Conservation (phyloP, 2,329 filamentous ascomycete species). For the Alternaria atra region DNA sequence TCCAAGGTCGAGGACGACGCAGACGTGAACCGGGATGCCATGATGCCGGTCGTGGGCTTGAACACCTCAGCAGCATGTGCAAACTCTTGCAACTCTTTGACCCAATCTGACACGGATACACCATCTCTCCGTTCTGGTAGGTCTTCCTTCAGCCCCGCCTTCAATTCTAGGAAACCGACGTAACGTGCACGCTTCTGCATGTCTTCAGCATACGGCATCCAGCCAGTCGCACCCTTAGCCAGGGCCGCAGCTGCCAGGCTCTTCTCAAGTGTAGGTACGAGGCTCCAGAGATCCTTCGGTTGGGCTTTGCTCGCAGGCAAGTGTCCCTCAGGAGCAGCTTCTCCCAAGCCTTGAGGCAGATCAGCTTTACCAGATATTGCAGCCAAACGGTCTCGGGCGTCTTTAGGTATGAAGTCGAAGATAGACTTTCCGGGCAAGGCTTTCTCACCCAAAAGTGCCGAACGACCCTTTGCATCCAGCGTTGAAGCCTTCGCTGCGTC, state of each 20-base stretch:
- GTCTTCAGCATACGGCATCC: constrained; percentile 86
- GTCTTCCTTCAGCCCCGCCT: constrained; percentile 66
- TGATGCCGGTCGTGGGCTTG: constrained; percentile 87
- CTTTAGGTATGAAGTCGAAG: constrained; percentile 87
- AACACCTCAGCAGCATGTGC: constrained; percentile 79
- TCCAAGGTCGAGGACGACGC: constrained; percentile 52
- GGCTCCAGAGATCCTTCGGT: constrained; percentile 61
- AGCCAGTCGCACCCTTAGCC: constrained; percentile 64
- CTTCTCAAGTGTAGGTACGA: constrained; percentile 56
- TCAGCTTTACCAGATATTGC: constrained; percentile 77
- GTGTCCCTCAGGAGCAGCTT: constrained; percentile 72
- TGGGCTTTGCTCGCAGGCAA: constrained; percentile 70
- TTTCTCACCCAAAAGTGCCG: constrained; percentile 80
- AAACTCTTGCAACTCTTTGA: constrained; percentile 82
- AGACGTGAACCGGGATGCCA: constrained; percentile 91
- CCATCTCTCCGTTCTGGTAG: constrained; percentile 65
- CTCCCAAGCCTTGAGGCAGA: constrained; percentile 79
- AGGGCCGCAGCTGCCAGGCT: constrained; percentile 57
- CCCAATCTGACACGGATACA: constrained; percentile 74
- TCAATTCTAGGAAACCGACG: constrained; percentile 79
- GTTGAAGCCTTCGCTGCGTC: constrained; percentile 81
- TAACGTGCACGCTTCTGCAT: constrained; percentile 83
- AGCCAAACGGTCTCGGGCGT: constrained; percentile 79
- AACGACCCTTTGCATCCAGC: constrained; percentile 78
- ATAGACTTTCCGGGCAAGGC: constrained; percentile 90